These are phyloP conservation scores for Hypholoma fasciculare DNA, from an alignment of 768 basidiomycete genomes.

Conservation along the genomic window DNA sequence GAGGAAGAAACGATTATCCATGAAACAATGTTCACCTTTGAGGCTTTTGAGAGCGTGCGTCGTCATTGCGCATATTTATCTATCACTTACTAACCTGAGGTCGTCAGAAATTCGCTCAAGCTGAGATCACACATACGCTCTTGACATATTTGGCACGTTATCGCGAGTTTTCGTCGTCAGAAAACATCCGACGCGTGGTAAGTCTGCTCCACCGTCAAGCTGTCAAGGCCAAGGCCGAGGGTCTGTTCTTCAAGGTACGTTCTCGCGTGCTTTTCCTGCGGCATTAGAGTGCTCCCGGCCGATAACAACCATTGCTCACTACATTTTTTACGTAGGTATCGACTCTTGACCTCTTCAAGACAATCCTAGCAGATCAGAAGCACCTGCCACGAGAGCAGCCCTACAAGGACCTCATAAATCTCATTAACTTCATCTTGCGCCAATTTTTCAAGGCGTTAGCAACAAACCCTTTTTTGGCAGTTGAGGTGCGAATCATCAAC, in stretches of 20 bases:
- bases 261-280: slow-evolving; percentile 16
- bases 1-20: slow-evolving; percentile 65
- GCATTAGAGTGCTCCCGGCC: slow-evolving; percentile 14
- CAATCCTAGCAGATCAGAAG: slow-evolving; percentile 79
- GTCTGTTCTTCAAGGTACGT: slow-evolving; percentile 90
- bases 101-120: slow-evolving; percentile 82
- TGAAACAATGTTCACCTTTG: slow-evolving; percentile 91
- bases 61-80: slow-evolving; percentile 2
- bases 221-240: slow-evolving; percentile 90
- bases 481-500: slow-evolving; percentile 63
- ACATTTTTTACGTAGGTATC: slow-evolving; percentile 64
- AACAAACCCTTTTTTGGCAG: slow-evolving; percentile 81
- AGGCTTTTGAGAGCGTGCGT: slow-evolving; percentile 84
- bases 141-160: slow-evolving; percentile 82
- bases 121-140: slow-evolving; percentile 84
- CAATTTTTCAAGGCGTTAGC: slow-evolving; percentile 93
- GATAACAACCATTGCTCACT: slow-evolving; percentile 5
- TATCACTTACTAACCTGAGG: slow-evolving; percentile 4
- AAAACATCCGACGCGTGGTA: slow-evolving; percentile 90
- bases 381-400: slow-evolving; percentile 77
- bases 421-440: slow-evolving; percentile 86
- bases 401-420: slow-evolving; percentile 76
- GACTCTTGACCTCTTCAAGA: slow-evolving; percentile 84
- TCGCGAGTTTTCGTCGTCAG: slow-evolving; percentile 74
- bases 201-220: slow-evolving; percentile 89